These are phyloP conservation scores for Fraxinus pennsylvanica DNA, from an alignment of 257 asterid genomes.

Conservation along the genomic window DNA sequence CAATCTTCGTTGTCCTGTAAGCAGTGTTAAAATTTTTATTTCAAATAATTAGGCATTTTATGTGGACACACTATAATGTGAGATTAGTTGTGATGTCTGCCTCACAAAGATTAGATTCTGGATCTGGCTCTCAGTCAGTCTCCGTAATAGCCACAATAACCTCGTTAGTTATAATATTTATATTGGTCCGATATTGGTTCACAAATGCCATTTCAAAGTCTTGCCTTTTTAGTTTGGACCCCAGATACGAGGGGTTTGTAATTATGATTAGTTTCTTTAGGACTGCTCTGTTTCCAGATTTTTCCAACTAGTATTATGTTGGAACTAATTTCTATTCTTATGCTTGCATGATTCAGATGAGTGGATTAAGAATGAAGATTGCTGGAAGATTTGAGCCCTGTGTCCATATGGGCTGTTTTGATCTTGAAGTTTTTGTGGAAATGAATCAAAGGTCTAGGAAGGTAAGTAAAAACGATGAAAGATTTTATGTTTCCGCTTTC, in stretches of 20 bases:
- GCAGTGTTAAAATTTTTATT: conserved; percentile 29
- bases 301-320: not conserved
- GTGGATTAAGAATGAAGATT: conserved; percentile 92
- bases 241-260: not conserved
- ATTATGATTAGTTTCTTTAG: not conserved
- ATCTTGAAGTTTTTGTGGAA: conserved; percentile 92
- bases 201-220: not conserved
- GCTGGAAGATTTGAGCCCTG: conserved; percentile 96
- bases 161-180: not conserved
- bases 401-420: conserved; percentile 96
- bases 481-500: not conserved
- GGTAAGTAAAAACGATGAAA: conserved; percentile 54
- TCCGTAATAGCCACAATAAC: not conserved
- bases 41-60: not conserved
- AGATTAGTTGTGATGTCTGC: conserved; percentile 15
- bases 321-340: conserved; percentile 23
- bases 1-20: conserved; percentile 98
- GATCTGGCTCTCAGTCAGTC: not conserved
- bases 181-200: not conserved
- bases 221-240: not conserved
- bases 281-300: not conserved
- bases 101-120: not conserved
- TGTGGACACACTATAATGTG: not conserved
- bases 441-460: conserved; percentile 96
- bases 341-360: conserved; percentile 62